Evolutionary conservation across 805 yeast genomes (phyloP).

Genomic region (Candida andamanensis): DNA sequence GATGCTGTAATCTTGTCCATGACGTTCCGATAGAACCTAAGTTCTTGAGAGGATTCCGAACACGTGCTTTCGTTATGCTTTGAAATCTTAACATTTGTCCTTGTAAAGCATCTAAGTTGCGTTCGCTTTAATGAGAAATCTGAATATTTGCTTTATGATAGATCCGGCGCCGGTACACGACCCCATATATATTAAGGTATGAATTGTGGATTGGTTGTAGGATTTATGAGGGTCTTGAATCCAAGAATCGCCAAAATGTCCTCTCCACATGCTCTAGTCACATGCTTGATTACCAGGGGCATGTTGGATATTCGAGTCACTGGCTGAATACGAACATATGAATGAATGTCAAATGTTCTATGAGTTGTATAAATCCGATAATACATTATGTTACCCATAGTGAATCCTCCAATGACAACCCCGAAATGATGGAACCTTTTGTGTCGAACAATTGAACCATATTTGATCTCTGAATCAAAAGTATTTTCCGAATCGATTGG

Average conservation of each 20-base stretch:
- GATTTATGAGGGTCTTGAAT: background rate
- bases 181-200: background rate
- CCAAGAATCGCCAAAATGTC: slow-evolving; percentile 6
- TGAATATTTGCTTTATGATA: background rate
- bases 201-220: background rate
- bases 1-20: slow-evolving; percentile 1
- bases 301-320: slow-evolving; percentile 3
- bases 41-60: slow-evolving; percentile 1
- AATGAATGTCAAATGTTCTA: slow-evolving; percentile 13
- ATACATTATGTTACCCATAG: too few species aligned
- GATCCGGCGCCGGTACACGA: background rate
- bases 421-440: slow-evolving; percentile 9
- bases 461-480: background rate
- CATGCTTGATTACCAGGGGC: slow-evolving; percentile 1
- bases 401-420: slow-evolving; percentile 11
- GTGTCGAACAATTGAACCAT: slow-evolving; percentile 9
- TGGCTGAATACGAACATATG: slow-evolving; percentile 5
- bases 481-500: slow-evolving; percentile 1
- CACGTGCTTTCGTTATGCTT: too few species aligned
- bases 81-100: too few species aligned
- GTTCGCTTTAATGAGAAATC: background rate
- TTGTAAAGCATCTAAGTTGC: background rate
- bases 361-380: slow-evolving; percentile 13
- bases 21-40: too few species aligned
- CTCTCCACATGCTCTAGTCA: slow-evolving; percentile 10